phyloP scores from a whole-genome alignment of 306 rosid species.

The Pyrus bretschneideri region DNA sequence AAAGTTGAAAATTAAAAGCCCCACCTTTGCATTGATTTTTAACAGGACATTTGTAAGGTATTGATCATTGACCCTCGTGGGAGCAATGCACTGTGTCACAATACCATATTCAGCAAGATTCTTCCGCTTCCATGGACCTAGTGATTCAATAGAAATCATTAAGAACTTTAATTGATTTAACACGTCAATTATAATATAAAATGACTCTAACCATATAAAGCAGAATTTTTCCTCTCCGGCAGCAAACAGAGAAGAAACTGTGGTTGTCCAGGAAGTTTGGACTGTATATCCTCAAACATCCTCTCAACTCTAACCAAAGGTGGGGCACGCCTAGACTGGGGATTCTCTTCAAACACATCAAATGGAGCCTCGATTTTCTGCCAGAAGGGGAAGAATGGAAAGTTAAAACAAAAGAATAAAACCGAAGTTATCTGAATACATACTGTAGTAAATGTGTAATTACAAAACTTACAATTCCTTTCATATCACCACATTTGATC shows the following conservation, averaged over 20 bases:
- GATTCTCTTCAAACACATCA: conserved; percentile 55
- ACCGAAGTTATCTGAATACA: background rate
- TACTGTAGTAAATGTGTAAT: background rate
- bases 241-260: conserved; percentile 73
- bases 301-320: conserved; percentile 77
- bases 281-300: conserved; percentile 56
- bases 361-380: conserved; percentile 51
- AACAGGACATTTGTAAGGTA: conserved; percentile 76
- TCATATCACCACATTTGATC: conserved; percentile 58
- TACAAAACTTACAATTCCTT: conserved; percentile 69
- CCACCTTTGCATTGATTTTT: conserved; percentile 90
- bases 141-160: background rate
- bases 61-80: conserved; percentile 71
- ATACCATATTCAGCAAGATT: conserved; percentile 70
- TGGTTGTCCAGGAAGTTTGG: conserved; percentile 70
- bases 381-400: background rate
- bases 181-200: background rate
- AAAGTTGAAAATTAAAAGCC: background rate
- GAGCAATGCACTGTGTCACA: conserved; percentile 84
- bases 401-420: background rate
- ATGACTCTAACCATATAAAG: conserved; percentile 62
- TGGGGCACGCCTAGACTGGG: conserved; percentile 61
- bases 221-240: conserved; percentile 85
- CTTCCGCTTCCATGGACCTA: conserved; percentile 92
- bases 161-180: background rate